Conservation (phyloP, 2,329 filamentous ascomycete species). For the Nigrospora osmanthi region DNA sequence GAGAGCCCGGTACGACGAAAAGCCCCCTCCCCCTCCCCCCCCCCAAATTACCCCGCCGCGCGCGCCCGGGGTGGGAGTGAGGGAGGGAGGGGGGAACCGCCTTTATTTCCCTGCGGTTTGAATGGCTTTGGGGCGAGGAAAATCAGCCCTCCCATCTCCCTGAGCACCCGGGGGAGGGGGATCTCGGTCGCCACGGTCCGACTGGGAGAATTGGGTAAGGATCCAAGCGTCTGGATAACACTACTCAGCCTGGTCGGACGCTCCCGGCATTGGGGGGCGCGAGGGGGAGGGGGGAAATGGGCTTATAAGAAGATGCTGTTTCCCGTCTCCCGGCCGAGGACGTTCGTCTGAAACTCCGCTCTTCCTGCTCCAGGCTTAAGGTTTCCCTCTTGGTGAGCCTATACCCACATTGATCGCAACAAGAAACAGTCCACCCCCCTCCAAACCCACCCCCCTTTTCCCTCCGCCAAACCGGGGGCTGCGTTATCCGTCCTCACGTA, state of each 20-base stretch:
- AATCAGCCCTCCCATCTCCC: too few species aligned
- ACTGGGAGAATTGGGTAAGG: conserved; percentile 31
- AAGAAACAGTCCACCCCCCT: not conserved
- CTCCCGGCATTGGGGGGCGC: too few species aligned
- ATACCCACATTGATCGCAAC: conserved; percentile 5
- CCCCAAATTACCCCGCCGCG: conserved; percentile 22
- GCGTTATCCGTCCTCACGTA: not conserved
- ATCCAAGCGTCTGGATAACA: conserved; percentile 6
- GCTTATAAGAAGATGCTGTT: too few species aligned
- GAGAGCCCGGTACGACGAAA: conserved; percentile 2
- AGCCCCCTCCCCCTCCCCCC: too few species aligned
- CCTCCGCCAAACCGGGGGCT: not conserved
- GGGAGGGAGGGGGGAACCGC: too few species aligned
- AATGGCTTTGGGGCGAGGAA: too few species aligned
- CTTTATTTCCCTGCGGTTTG: too few species aligned
- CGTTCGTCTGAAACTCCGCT: too few species aligned
- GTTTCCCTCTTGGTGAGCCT: conserved; percentile 1
- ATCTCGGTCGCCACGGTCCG: conserved; percentile 46
- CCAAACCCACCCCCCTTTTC: not conserved
- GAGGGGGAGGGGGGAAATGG: too few species aligned
- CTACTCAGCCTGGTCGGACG: too few species aligned
- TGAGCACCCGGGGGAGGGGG: not conserved
- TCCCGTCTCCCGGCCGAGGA: too few species aligned
- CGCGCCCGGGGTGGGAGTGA: not conserved
- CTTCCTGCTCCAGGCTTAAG: too few species aligned